Conservation (phyloP, 2,329 filamentous ascomycete species). For the Calonectria ilicicola region DNA sequence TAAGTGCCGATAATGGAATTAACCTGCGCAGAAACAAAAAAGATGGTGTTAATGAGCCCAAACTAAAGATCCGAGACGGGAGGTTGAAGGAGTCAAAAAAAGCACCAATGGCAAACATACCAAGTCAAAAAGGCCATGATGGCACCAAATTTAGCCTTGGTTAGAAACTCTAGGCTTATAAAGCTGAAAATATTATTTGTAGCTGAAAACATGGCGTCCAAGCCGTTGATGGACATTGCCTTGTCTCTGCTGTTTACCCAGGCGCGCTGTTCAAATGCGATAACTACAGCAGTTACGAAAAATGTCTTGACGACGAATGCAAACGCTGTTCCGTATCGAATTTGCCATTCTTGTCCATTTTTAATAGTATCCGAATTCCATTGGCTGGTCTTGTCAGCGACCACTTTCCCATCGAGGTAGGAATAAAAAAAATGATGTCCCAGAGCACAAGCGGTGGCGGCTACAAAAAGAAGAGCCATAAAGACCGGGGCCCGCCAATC, state of each 20-base stretch:
- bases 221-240: background rate
- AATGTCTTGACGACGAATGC: background rate
- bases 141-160: background rate
- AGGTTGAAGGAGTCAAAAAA: background rate
- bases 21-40: no score
- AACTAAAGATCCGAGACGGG: background rate
- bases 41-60: background rate
- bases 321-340: background rate
- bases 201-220: slow-evolving; percentile 1
- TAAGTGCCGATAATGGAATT: no score
- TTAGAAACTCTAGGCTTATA: background rate
- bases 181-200: background rate
- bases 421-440: no score
- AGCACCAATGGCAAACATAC: background rate
- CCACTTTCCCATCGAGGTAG: background rate
- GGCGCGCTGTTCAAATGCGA: background rate
- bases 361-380: background rate
- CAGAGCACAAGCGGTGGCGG: no score
- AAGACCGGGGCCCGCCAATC: no score
- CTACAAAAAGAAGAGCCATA: no score
- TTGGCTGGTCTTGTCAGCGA: background rate
- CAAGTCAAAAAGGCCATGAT: background rate
- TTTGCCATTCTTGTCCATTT: background rate
- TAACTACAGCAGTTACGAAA: background rate
- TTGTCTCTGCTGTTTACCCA: background rate